These are phyloP conservation scores for Trichoderma pleuroti DNA, from an alignment of 2,329 filamentous ascomycete species.

Conservation along the genomic window DNA sequence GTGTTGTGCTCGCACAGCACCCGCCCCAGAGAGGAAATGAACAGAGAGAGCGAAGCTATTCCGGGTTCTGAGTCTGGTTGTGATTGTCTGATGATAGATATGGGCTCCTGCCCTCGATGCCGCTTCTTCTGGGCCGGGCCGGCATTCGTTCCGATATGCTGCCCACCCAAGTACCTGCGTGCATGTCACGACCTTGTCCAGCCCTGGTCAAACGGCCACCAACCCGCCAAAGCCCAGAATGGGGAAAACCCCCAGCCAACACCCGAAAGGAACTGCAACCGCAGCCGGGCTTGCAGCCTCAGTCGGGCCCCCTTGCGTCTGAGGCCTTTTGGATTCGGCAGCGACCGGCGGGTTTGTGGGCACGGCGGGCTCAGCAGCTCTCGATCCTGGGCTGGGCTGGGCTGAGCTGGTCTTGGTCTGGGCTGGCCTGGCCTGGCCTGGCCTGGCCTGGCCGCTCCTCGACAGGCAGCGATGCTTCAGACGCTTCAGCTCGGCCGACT, in stretches of 20 bases:
- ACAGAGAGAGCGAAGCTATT: neutral
- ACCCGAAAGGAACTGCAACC: constrained; percentile 1
- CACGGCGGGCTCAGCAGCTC: neutral
- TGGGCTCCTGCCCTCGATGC: neutral
- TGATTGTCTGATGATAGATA: neutral
- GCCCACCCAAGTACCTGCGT: neutral
- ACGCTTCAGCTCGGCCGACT: neutral
- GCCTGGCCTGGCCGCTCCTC: neutral
- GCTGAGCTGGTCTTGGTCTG: no score
- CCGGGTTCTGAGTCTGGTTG: neutral
- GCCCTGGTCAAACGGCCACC: neutral
- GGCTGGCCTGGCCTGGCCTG: no score
- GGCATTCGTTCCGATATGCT: constrained; percentile 16
- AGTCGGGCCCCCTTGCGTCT: constrained; percentile 6
- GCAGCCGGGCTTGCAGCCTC: neutral
- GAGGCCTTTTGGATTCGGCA: constrained; percentile 6
- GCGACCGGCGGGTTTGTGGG: neutral
- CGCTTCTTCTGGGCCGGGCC: constrained; percentile 6
- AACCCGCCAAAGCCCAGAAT: neutral
- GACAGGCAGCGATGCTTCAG: neutral
- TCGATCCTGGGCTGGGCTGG: no score
- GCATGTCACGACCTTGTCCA: neutral
- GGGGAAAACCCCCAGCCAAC: neutral
- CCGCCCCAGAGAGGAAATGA: neutral
- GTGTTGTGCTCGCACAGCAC: neutral